Evolutionary conservation across 192 early-diverging fungal species (phyloP), one percentile per base, ranked within the genome.

Genomic region (Geosiphon pyriformis): DNA sequence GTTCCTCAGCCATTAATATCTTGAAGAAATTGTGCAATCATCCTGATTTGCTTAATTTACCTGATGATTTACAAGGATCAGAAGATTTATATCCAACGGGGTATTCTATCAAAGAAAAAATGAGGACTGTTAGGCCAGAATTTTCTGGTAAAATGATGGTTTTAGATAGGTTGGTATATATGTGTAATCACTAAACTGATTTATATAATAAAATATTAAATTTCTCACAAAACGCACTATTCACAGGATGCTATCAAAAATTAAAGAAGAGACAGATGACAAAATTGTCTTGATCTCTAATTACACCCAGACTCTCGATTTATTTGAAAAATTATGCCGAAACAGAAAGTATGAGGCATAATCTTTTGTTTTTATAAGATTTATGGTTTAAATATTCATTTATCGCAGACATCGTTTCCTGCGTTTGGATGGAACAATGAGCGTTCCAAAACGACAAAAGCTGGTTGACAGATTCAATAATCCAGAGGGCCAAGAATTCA

Each of bases 271-370:
- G 20, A 84, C 86, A 10, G 75, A 79, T 12, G 95, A 98, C 74
- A 99, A 99, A 74, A 96, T 99, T 71, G 97, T 99, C 12, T 76
- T 99, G 15, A 97, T 99, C 52, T 93, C 90, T 33, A 99, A 99
- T 70, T 99, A 98, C 77, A 99, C 97, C 0, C 95, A 99, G 73
- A 98, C 97, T 2, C 75, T 98, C 50, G 93, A 99, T 71, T 71
- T 96, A 48, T 92, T 99, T 70, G 93, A 98, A 65, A 80, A 83
- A n/a, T 82, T 94, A 55, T 99, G 95, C 53, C 76, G 80, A 0
- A 82, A 81, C 25, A 83, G 83, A 47, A 80, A 82, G 79, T 93
- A 82, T 78, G 81, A 64, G 11, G 3, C 52, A 11, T 18, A 22
- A 22, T 23, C 26, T 7, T 61, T 59, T 12, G 2, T 52, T 35